Evolutionary conservation across 2,329 filamentous ascomycete species (phyloP), one percentile per base, ranked within the genome.

Genomic region (Macrophomina phaseolina): DNA sequence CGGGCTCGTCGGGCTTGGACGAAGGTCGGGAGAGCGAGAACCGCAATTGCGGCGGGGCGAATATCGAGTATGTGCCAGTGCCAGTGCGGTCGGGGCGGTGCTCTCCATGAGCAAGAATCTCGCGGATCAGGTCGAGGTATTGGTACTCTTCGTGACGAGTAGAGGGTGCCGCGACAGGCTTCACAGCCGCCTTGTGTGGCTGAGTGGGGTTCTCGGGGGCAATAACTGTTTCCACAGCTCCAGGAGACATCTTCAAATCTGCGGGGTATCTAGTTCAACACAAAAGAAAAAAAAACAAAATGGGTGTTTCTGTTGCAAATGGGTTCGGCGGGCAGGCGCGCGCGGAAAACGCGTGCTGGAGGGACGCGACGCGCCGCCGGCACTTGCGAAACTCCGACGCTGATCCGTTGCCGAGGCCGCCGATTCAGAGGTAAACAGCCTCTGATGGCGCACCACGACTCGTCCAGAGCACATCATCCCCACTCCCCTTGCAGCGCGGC

Each of bases 21-120:
- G 80, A 78, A 45, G 81, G 78, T 65, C 87, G 84, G 69, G 90
- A 91, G 70, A 99, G 91, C 52, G 86, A 85, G 84, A 98, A 99
- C 75, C 93, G 94, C 58, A 98, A 86, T 40, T 93, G 92, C 0
- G 87, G 85, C 1, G 95, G 94, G 1, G 93, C 94, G 74, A 97
- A 97, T 71, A 98, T 85, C 9, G 93, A 93, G 75, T 89, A 87
- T 11, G 95, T 99, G 65, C 95, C 95, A 4, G 95, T 99, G 64
- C 95, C 95, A 4, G 95, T 99, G 72, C 92, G 86, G 78, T 99
- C 95, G 38, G 93, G 93, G 18, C 95, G 90, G 76, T 93, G 90
- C 79, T 99, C 95, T 74, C 95, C 95, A 32, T 87, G 82, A 16
- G 88, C 83, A 16, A 99, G 85, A 74, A 98, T 97, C 71, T 92